These are phyloP conservation scores for Aspergillus taichungensis DNA, from an alignment of 495 filamentous ascomycete species.

Conservation along the genomic window DNA sequence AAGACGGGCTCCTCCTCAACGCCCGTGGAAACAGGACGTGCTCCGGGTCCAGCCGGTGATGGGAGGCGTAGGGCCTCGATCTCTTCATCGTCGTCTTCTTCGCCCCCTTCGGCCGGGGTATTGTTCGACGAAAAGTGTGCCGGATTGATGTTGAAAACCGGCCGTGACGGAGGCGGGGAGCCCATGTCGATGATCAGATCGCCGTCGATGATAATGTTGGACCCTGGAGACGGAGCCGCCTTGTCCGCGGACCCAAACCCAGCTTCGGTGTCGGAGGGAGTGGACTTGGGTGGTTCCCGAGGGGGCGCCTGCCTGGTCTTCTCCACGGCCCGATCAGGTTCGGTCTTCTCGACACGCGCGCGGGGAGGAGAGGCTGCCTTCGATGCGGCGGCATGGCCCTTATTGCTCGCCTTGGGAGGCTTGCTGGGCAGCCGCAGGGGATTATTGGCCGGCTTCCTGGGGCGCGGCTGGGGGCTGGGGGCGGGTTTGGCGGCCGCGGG, in stretches of 20 bases:
- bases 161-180: slow-evolving; percentile 31
- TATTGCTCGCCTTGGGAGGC: slow-evolving; percentile 10
- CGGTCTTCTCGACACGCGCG: slow-evolving; percentile 4
- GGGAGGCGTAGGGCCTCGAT: slow-evolving; percentile 34
- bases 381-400: slow-evolving; percentile 5
- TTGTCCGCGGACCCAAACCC: slow-evolving; percentile 25
- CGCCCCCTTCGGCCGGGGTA: slow-evolving; percentile 24
- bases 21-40: slow-evolving; percentile 3
- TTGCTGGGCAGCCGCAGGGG: slow-evolving; percentile 29
- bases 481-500: slow-evolving; percentile 19
- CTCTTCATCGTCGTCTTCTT: slow-evolving; percentile 30
- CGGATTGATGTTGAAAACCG: slow-evolving; percentile 30
- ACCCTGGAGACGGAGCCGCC: slow-evolving; percentile 27
- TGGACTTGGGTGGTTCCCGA: slow-evolving; percentile 15
- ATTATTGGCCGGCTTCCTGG: slow-evolving; percentile 24
- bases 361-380: slow-evolving; percentile 11
- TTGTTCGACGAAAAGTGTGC: slow-evolving; percentile 36
- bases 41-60: slow-evolving; percentile 25
- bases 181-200: slow-evolving; percentile 46
- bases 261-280: slow-evolving; percentile 26
- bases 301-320: slow-evolving; percentile 13
- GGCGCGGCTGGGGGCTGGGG: slow-evolving; percentile 20
- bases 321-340: neutral
- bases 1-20: slow-evolving; percentile 4
- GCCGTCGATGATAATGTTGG: slow-evolving; percentile 40